Evolutionary conservation across 2,329 filamentous ascomycete genomes (phyloP), one percentile per base, ranked within the genome.

Genomic region (Xylariaceae sp.): DNA sequence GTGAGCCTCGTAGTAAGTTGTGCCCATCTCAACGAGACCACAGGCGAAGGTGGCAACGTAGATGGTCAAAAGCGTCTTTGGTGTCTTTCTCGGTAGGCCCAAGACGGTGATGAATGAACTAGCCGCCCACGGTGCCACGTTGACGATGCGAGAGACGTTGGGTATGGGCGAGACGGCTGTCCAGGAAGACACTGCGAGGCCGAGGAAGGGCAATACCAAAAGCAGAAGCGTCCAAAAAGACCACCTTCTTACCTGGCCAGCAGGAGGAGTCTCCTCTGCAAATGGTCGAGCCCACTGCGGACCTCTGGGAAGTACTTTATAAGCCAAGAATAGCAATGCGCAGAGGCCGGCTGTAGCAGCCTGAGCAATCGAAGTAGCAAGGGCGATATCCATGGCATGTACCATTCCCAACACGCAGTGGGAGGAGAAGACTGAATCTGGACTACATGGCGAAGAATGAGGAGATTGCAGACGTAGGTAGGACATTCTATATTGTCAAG

Each of bases 261-360:
- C 22, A 31, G 47, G 54, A 14, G 34, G 58, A 17, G 69, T 55
- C 57, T 79, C 75, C 9, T 66, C 62, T 2, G 76, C 75, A 53
- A 79, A 79, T 1, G 71, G 70, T 10, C 65, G 68, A 13, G 70
- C 61, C 73, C 75, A 78, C 41, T 61, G 64, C 0, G 76, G 75
- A 1, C 71, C 62, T 3, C 56, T 54, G 3, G 64, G 63, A 2
- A 61, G 54, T 6, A 72, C 50, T 2, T 57, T 61, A 4, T 57
- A 51, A 45, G 50, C 22, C 42, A 63, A 40, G 45, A 63, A 64
- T 19, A 70, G 28, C 47, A 71, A 66, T 14, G 72, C 46, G 16
- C 69, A 51, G 18, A 66, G 45, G 5, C 64, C 59, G 7, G 66
- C 58, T 10, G 72, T 42, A 5, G 71, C 60, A 31, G 65, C 66